These are phyloP conservation scores for Paramecium caudatum DNA, from an alignment of 73 alveolate species.

Conservation along the genomic window DNA sequence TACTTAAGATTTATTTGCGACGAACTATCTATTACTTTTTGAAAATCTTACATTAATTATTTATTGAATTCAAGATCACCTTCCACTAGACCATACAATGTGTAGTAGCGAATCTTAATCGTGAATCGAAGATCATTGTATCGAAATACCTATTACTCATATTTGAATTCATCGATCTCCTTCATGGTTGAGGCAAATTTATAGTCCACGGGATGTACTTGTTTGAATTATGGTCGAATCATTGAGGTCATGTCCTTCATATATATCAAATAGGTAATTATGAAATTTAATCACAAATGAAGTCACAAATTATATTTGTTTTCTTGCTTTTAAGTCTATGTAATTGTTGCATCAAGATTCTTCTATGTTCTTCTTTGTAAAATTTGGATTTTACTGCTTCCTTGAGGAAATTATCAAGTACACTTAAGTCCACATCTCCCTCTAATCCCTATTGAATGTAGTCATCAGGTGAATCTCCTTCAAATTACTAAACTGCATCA, in stretches of 20 bases:
- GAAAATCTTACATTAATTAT: neutral
- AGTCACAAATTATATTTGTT: neutral
- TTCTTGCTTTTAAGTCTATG: neutral
- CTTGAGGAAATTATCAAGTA: neutral
- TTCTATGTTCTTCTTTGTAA: neutral
- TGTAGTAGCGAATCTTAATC: neutral
- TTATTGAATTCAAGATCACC: slow-evolving; percentile 13
- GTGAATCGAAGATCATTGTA: neutral
- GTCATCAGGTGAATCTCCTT: slow-evolving; percentile 9
- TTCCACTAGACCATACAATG: neutral
- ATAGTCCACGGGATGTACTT: slow-evolving; percentile 10
- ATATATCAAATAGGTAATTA: slow-evolving; percentile 20
- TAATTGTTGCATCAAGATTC: neutral
- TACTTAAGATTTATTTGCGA: neutral
- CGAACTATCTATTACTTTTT: slow-evolving; percentile 12
- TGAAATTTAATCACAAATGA: slow-evolving; percentile 29
- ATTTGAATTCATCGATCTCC: slow-evolving; percentile 27
- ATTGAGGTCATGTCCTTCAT: neutral
- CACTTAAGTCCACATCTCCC: neutral
- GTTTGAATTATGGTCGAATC: slow-evolving; percentile 1
- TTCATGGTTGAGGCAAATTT: slow-evolving; percentile 3
- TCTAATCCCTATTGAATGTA: neutral
- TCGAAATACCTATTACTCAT: neutral
- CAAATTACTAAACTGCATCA: slow-evolving; percentile 2
- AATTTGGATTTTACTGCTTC: slow-evolving; percentile 5